phyloP scores from a whole-genome alignment of 495 filamentous ascomycete species.

The Choiromyces venosus region DNA sequence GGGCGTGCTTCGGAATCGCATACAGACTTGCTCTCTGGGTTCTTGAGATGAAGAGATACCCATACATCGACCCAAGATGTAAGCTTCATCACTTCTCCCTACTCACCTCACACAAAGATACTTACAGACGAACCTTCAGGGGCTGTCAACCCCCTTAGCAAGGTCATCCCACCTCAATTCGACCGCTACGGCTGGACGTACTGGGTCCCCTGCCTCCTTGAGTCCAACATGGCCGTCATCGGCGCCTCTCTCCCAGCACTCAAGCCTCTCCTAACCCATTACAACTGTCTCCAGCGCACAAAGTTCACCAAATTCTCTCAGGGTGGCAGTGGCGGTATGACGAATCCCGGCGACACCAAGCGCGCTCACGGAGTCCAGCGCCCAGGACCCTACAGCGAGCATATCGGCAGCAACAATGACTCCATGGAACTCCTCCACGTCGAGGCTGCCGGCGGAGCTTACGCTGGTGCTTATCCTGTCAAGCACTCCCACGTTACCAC shows the following conservation, averaged over 20 bases:
- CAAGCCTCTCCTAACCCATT: conserved; percentile 25
- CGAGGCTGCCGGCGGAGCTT: not conserved
- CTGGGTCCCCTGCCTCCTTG: conserved; percentile 31
- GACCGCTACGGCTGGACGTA: conserved; percentile 2
- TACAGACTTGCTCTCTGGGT: conserved; percentile 4
- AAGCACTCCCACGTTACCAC: not conserved
- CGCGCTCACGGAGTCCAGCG: not conserved
- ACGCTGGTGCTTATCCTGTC: not conserved
- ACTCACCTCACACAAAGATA: no score
- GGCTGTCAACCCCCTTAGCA: conserved; percentile 3
- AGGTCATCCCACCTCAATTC: conserved; percentile 6
- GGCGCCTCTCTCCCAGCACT: conserved; percentile 41
- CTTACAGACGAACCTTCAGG: not conserved
- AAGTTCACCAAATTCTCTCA: not conserved
- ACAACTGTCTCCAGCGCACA: not conserved
- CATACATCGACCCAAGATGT: conserved; percentile 6
- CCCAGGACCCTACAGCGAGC: not conserved
- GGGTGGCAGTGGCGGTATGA: not conserved
- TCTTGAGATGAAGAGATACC: not conserved
- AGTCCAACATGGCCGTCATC: conserved; percentile 42
- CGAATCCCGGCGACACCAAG: not conserved
- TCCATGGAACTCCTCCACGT: not conserved
- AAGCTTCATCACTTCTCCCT: not conserved
- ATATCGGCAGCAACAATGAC: not conserved
- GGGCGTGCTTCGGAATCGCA: conserved; percentile 3